Conservation (phyloP, 306 rosid species). For the Nissolia schottii region DNA sequence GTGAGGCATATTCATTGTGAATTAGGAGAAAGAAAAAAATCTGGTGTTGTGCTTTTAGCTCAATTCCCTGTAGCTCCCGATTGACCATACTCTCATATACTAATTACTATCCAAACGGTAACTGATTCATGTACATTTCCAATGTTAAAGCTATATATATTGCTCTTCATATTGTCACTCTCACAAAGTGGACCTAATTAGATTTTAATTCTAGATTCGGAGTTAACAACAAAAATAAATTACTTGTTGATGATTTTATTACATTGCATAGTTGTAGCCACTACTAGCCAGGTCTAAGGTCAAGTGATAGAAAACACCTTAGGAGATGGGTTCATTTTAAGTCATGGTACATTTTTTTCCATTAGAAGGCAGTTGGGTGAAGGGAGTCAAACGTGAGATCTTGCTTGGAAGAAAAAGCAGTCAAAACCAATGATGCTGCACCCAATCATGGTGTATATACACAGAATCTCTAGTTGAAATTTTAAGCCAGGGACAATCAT, state of each 20-base stretch:
- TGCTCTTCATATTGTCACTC: not conserved
- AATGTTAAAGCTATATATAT: not conserved
- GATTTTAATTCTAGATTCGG: not conserved
- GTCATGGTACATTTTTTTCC: constrained; percentile 2
- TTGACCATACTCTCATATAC: not conserved
- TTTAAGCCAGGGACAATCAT: constrained; percentile 38
- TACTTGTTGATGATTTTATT: not conserved
- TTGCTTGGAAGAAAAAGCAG: constrained; percentile 57
- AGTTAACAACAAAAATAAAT: not conserved
- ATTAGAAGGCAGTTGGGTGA: constrained; percentile 14
- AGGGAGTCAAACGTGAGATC: constrained; percentile 53
- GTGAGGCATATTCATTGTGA: constrained; percentile 14
- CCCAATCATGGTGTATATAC: constrained; percentile 47
- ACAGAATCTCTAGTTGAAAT: constrained; percentile 53
- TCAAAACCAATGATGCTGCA: constrained; percentile 75
- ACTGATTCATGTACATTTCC: not conserved
- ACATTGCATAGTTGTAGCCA: not conserved
- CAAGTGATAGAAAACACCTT: not conserved
- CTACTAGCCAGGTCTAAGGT: not conserved
- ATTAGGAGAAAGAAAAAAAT: too few species aligned
- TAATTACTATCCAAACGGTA: not conserved
- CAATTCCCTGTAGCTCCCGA: not conserved
- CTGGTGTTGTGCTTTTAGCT: not conserved
- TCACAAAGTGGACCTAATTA: not conserved
- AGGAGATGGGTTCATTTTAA: not conserved